Percentiles rank a stretch among this genome's conserved stretches.
Conservation (phyloP, 2,329 filamentous ascomycete species). For the Alternaria burnsii region DNA sequence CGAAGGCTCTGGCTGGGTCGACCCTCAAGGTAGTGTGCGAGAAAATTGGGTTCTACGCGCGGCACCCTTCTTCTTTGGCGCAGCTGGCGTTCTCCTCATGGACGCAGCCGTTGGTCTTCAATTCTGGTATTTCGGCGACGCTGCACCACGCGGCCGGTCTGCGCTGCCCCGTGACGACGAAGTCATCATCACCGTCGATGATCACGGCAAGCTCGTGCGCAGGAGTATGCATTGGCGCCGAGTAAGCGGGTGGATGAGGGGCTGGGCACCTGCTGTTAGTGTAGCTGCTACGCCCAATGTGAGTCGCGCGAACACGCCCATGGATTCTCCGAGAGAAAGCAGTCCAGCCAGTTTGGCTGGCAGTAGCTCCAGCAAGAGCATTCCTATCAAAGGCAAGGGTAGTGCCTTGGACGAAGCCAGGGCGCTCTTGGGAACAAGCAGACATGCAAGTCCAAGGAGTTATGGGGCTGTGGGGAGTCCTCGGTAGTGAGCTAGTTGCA, state of each 20-base stretch:
- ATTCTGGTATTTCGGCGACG: slow-evolving; percentile 67
- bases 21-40: slow-evolving; percentile 62
- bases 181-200: slow-evolving; percentile 57
- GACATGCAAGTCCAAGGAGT: slow-evolving; percentile 47
- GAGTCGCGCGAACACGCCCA: slow-evolving; percentile 41
- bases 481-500: slow-evolving; percentile 8
- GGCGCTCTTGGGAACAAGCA: slow-evolving; percentile 43
- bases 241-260: slow-evolving; percentile 71
- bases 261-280: slow-evolving; percentile 66
- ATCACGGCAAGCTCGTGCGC: slow-evolving; percentile 34
- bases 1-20: slow-evolving; percentile 69
- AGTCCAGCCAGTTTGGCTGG: slow-evolving; percentile 22
- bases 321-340: slow-evolving; percentile 26
- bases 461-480: slow-evolving; percentile 38
- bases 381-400: slow-evolving; percentile 31
- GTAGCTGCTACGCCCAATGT: slow-evolving; percentile 47
- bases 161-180: slow-evolving; percentile 50
- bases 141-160: slow-evolving; percentile 28
- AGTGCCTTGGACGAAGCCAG: slow-evolving; percentile 48
- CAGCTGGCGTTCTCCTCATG: slow-evolving; percentile 69
- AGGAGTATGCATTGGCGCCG: slow-evolving; percentile 63
- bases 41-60: slow-evolving; percentile 66
- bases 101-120: slow-evolving; percentile 71
- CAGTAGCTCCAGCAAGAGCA: slow-evolving; percentile 28
- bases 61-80: slow-evolving; percentile 71